Percentiles rank a stretch among this genome's conserved stretches.
phyloP scores from a whole-genome alignment of 208 protist genomes.

The Acanthamoeba sp. region DNA sequence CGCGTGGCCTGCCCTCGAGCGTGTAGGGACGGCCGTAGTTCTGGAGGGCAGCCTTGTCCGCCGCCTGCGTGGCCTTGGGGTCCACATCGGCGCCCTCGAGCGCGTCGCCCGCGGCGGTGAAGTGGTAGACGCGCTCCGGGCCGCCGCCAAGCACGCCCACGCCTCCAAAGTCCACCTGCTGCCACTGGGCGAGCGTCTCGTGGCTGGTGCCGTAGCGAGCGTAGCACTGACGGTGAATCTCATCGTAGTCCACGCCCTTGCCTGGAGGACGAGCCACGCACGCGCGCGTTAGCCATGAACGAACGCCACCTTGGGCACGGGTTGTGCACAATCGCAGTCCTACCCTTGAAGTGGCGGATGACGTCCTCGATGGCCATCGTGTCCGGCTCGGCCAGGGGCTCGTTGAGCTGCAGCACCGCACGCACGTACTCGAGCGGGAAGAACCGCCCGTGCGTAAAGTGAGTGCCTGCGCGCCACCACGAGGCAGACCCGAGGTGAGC shows the following conservation, averaged over 20 bases:
- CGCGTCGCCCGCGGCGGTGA: not conserved
- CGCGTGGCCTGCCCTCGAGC: conserved; percentile 77
- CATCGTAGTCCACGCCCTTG: conserved; percentile 86
- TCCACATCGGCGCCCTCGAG: not conserved
- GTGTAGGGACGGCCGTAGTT: conserved; percentile 88
- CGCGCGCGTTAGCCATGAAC: conserved; percentile 53
- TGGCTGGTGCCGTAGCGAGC: conserved; percentile 81
- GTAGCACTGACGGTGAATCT: conserved; percentile 81
- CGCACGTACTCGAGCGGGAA: conserved; percentile 89
- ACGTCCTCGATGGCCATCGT: conserved; percentile 76
- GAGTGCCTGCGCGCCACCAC: not conserved
- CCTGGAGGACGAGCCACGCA: conserved; percentile 65
- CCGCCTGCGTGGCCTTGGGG: conserved; percentile 77
- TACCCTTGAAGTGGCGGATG: not conserved
- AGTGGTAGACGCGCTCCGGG: conserved; percentile 69
- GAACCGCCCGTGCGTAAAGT: conserved; percentile 90
- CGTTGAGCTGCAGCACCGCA: conserved; percentile 68
- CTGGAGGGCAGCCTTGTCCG: conserved; percentile 89
- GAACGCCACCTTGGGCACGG: not conserved
- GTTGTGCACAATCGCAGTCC: not conserved
- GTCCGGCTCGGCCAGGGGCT: conserved; percentile 31
- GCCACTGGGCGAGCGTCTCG: conserved; percentile 83
- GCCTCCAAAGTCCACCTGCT: conserved; percentile 79
- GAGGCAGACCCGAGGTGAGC: too few relatives aligned
- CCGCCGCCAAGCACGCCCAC: conserved; percentile 62